Conservation (phyloP, 2,329 filamentous ascomycete species). For the Zopfia rhizophila region DNA sequence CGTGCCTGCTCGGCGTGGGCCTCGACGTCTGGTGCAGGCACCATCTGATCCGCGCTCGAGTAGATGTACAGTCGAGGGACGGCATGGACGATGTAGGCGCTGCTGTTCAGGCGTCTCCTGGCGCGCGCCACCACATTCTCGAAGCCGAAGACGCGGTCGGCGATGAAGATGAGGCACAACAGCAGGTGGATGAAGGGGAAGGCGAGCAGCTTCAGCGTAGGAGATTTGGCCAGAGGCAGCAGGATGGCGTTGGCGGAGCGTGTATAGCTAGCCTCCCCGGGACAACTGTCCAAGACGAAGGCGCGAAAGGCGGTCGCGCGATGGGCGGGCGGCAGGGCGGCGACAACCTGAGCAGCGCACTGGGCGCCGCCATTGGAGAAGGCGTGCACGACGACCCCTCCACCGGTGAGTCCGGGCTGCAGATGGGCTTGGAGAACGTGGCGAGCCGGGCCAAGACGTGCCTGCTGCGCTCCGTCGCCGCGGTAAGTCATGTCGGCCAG, state of each 20-base stretch:
- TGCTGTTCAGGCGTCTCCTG: neutral
- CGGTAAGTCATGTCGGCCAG: conserved; percentile 13
- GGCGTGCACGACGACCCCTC: conserved; percentile 2
- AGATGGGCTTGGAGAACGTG: conserved; percentile 6
- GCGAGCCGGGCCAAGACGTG: conserved; percentile 8
- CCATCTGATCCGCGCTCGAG: conserved; percentile 64
- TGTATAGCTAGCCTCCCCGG: neutral
- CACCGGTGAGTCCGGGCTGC: neutral
- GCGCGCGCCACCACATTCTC: neutral
- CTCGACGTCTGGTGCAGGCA: conserved; percentile 63
- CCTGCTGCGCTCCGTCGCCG: neutral
- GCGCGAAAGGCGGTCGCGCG: conserved; percentile 1
- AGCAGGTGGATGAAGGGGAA: neutral
- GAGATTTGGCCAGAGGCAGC: neutral
- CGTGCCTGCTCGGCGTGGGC: conserved; percentile 57
- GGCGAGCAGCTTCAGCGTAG: neutral
- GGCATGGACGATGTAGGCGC: neutral
- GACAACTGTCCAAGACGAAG: conserved; percentile 10
- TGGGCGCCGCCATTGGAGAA: conserved; percentile 16
- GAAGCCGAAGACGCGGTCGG: no score
- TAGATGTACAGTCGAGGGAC: conserved; percentile 63
- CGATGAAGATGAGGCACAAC: neutral
- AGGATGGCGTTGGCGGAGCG: neutral
- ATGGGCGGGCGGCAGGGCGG: conserved; percentile 2
- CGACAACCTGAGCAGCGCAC: conserved; percentile 4